Evolutionary conservation across 495 filamentous ascomycete species (phyloP).

Genomic region (Diplogelasinospora grovesii): DNA sequence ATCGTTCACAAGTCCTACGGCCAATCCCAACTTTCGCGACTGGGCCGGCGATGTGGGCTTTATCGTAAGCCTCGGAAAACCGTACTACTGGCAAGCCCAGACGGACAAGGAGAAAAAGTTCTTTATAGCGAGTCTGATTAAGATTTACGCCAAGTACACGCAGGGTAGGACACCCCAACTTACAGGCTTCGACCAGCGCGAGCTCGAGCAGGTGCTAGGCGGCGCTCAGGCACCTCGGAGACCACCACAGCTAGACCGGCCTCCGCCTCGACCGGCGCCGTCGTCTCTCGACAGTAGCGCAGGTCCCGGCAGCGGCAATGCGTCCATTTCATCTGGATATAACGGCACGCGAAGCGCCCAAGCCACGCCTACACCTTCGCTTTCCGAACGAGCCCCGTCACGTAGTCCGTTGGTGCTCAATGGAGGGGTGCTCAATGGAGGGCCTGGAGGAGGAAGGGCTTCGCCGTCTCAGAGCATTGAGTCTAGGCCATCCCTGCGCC

Average conservation of each 20-base stretch:
- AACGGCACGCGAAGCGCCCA: slow-evolving; percentile 13
- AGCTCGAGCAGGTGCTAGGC: slow-evolving; percentile 64
- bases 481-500: slow-evolving; percentile 36
- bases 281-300: slow-evolving; percentile 24
- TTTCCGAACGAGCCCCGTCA: slow-evolving; percentile 17
- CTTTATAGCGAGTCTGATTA: slow-evolving; percentile 89
- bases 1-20: slow-evolving; percentile 58
- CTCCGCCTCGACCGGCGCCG: slow-evolving; percentile 22
- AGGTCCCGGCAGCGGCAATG: slow-evolving; percentile 19
- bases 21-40: slow-evolving; percentile 61
- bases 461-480: slow-evolving; percentile 43
- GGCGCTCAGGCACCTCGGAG: slow-evolving; percentile 23
- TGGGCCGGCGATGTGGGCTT: slow-evolving; percentile 81
- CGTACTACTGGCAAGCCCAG: slow-evolving; percentile 93
- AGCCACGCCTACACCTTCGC: slow-evolving; percentile 5
- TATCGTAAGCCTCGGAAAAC: slow-evolving; percentile 81
- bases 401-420: slow-evolving; percentile 30
- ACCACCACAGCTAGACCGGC: slow-evolving; percentile 16
- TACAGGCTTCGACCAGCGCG: slow-evolving; percentile 72
- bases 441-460: slow-evolving; percentile 11
- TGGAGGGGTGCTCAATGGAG: too few relatives aligned
- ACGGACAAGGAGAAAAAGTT: slow-evolving; percentile 95
- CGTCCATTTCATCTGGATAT: slow-evolving; percentile 22
- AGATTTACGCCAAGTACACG: slow-evolving; percentile 95
- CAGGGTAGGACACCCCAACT: slow-evolving; percentile 74